Evolutionary conservation across 495 filamentous ascomycete species (phyloP), one percentile per base, ranked within the genome.

Genomic region (Peziza echinospora): DNA sequence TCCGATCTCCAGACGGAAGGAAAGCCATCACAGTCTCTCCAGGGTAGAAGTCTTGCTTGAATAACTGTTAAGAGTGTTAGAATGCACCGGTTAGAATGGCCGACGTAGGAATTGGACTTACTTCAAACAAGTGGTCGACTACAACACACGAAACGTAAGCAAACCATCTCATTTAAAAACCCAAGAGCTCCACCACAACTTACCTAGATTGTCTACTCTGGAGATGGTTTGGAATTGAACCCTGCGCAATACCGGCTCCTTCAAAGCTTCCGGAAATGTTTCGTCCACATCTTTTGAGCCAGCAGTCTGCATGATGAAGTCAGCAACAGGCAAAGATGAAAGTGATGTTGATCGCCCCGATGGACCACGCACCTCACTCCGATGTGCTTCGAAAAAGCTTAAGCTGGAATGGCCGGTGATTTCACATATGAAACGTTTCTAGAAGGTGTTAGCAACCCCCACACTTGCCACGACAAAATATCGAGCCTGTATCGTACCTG

Each of bases 401-500:
- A 94, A 63, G 23, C 80, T 80, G 23, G 86, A 91, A 62, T 93
- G 85, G 26, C 89, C 89, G 2, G 83, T 94, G 49, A 94, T 87
- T 51, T 89, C 79, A 61, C 87, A 93, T 45, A 87, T 92, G 58
- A 96, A 99, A 40, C 78, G 76, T 49, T 77, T 80, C 75, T 89
- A 53, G 40, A 46, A 40, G 25, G 58, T 41, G 47, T 46, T 54
- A 53, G 45, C 24, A 46, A n/a, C n/a, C n/a, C n/a, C n/a, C n/a
- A n/a, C n/a, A n/a, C n/a, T n/a, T n/a, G n/a, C n/a, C n/a, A n/a
- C n/a, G n/a, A n/a, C n/a, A n/a, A n/a, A n/a, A n/a, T n/a, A n/a
- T n/a, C n/a, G n/a, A n/a, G n/a, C n/a, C n/a, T n/a, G n/a, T 24
- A 41, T 60, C 70, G 47, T 63, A 80, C 82, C 69, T 91, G 82